Evolutionary conservation across 139 green algal genomes (phyloP).

Genomic region (Coelastrella sp.): DNA sequence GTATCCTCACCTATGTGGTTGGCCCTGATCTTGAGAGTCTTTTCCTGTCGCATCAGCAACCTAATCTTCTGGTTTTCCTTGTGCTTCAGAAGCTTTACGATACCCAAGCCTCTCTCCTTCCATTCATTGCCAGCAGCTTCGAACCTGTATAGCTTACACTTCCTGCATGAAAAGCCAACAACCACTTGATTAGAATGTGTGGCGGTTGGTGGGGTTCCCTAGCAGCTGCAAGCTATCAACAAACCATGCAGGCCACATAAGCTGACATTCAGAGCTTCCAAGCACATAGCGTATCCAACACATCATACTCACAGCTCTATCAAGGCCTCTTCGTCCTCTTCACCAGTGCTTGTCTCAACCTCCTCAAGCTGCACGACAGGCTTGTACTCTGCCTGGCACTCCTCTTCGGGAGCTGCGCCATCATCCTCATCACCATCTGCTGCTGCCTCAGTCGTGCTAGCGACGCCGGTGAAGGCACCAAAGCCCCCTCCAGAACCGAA

Average conservation of each 20-base stretch:
- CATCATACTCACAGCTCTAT: constrained; percentile 93
- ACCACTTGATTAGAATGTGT: too few species aligned
- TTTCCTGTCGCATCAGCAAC: constrained; percentile 97
- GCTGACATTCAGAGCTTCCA: too few species aligned
- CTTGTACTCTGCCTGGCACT: constrained; percentile 94
- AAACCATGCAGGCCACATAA: too few species aligned
- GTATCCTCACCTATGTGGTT: constrained; percentile 90
- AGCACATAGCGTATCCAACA: too few species aligned
- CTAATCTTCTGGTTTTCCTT: constrained; percentile 93
- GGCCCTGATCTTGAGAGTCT: constrained; percentile 98
- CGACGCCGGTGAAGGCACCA: constrained; percentile 71
- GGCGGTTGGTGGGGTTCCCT: background rate
- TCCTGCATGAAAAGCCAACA: constrained; percentile 85
- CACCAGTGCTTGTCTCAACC: constrained; percentile 92
- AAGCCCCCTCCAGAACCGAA: constrained; percentile 77
- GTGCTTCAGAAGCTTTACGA: constrained; percentile 92
- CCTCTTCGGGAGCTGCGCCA: constrained; percentile 79
- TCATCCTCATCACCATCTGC: constrained; percentile 72
- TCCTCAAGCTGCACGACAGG: constrained; percentile 97
- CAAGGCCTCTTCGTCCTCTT: constrained; percentile 93
- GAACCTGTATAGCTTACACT: constrained; percentile 98
- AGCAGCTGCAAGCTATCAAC: too few species aligned
- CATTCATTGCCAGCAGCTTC: constrained; percentile 92
- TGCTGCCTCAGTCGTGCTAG: constrained; percentile 50
- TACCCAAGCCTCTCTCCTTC: constrained; percentile 98